phyloP scores from a whole-genome alignment of 78 protist genomes.

The Dictyostelium purpureum region DNA sequence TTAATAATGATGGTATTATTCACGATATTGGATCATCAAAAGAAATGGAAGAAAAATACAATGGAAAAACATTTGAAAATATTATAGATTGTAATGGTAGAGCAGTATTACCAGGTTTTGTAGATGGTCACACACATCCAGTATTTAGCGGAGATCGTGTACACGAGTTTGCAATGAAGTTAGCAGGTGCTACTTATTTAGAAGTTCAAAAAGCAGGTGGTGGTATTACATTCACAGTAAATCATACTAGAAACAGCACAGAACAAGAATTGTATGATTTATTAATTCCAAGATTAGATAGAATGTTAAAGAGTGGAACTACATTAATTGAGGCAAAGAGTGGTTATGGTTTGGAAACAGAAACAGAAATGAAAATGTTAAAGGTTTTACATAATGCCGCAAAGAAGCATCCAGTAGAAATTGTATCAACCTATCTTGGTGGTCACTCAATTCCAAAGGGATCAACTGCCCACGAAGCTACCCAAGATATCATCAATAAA shows the following conservation, averaged over 20 bases:
- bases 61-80: conserved; percentile 40
- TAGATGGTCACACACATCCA: conserved; percentile 94
- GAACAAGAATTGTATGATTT: conserved; percentile 67
- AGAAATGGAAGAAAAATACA: conserved; percentile 46
- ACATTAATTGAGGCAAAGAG: conserved; percentile 91
- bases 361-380: conserved; percentile 93
- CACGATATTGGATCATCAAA: conserved; percentile 44
- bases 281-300: conserved; percentile 71
- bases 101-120: conserved; percentile 89
- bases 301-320: conserved; percentile 89
- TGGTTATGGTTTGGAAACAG: conserved; percentile 93
- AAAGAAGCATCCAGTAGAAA: conserved; percentile 48
- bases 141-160: conserved; percentile 90
- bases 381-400: conserved; percentile 74
- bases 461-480: conserved; percentile 51
- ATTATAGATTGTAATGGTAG: conserved; percentile 82
- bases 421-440: conserved; percentile 89
- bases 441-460: conserved; percentile 92
- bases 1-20: conserved; percentile 70
- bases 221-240: conserved; percentile 91
- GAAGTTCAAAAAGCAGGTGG: conserved; percentile 94
- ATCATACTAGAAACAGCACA: conserved; percentile 69
- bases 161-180: conserved; percentile 86
- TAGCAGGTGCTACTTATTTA: conserved; percentile 92
- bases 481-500: conserved; percentile 74